Evolutionary conservation across 2,329 filamentous ascomycete species (phyloP).

Genomic region (Nothomitra cinnamomea): DNA sequence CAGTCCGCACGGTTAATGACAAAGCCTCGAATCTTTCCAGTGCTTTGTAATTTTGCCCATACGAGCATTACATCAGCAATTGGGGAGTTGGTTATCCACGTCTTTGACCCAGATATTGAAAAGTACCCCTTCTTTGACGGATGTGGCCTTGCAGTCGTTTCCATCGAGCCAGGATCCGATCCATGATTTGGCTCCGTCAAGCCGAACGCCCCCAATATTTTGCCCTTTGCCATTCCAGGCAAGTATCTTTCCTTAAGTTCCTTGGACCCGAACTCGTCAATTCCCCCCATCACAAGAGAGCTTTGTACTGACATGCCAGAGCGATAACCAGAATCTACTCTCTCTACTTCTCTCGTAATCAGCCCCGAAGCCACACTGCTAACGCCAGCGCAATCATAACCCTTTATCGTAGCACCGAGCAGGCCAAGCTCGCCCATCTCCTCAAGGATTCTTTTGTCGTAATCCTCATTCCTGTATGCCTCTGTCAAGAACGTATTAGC

Average conservation of each 20-base stretch:
- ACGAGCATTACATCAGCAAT: slow-evolving; percentile 73
- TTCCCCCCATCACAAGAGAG: slow-evolving; percentile 84
- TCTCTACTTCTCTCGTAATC: slow-evolving; percentile 78
- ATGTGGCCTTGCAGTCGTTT: slow-evolving; percentile 70
- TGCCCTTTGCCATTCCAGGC: slow-evolving; percentile 65
- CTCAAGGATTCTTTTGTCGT: slow-evolving; percentile 67
- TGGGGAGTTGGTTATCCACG: slow-evolving; percentile 90
- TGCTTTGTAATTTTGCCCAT: slow-evolving; percentile 85
- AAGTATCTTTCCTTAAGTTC: slow-evolving; percentile 78
- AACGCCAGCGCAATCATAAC: slow-evolving; percentile 75
- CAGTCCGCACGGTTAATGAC: slow-evolving; percentile 72
- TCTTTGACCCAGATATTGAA: slow-evolving; percentile 66
- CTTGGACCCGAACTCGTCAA: slow-evolving; percentile 69
- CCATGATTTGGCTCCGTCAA: slow-evolving; percentile 88
- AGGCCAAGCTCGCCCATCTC: slow-evolving; percentile 92
- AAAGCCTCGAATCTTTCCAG: slow-evolving; percentile 89
- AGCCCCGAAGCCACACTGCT: slow-evolving; percentile 78
- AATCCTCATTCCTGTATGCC: slow-evolving; percentile 73
- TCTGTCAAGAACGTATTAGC: slow-evolving; percentile 30
- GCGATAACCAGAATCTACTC: slow-evolving; percentile 80
- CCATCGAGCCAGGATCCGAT: slow-evolving; percentile 82
- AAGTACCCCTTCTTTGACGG: slow-evolving; percentile 71
- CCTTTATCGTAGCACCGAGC: slow-evolving; percentile 69
- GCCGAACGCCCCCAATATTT: slow-evolving; percentile 71
- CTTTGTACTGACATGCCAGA: slow-evolving; percentile 90